Conservation (phyloP, 495 filamentous ascomycete species). For the Penicillium robsamsonii region DNA sequence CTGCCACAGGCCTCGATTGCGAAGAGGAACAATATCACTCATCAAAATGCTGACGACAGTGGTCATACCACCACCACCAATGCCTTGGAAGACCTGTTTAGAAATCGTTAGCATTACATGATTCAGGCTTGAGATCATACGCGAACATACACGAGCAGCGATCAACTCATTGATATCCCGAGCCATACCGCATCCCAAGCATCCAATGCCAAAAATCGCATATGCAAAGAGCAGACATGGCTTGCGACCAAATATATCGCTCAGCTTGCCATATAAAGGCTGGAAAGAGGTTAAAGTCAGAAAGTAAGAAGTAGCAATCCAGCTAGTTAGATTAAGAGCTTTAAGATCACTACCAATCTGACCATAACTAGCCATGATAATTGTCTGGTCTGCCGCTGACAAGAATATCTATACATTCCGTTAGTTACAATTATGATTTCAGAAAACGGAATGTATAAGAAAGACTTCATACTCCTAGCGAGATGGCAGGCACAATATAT, state of each 20-base stretch:
- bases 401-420: constrained; percentile 56
- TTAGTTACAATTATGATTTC: constrained; percentile 1
- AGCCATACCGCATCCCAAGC: constrained; percentile 69
- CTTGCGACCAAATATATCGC: constrained; percentile 85
- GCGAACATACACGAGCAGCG: constrained; percentile 52
- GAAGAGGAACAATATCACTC: constrained; percentile 71
- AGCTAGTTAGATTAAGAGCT: constrained; percentile 74
- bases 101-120: not conserved
- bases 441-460: not conserved
- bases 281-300: constrained; percentile 78
- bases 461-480: constrained; percentile 46
- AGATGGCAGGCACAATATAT: constrained; percentile 51
- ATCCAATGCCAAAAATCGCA: constrained; percentile 70
- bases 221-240: constrained; percentile 70
- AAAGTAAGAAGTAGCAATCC: constrained; percentile 79
- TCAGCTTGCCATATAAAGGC: constrained; percentile 73
- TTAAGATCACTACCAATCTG: constrained; percentile 78
- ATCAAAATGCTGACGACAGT: constrained; percentile 75
- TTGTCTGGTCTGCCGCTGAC: constrained; percentile 75
- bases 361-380: constrained; percentile 76
- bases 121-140: not conserved
- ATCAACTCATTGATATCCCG: constrained; percentile 69
- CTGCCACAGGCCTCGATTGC: constrained; percentile 79
- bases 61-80: constrained; percentile 85
- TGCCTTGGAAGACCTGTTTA: constrained; percentile 57